These are phyloP conservation scores for Solanum hybrid DNA, from an alignment of 305 asterid species.

Conservation along the genomic window DNA sequence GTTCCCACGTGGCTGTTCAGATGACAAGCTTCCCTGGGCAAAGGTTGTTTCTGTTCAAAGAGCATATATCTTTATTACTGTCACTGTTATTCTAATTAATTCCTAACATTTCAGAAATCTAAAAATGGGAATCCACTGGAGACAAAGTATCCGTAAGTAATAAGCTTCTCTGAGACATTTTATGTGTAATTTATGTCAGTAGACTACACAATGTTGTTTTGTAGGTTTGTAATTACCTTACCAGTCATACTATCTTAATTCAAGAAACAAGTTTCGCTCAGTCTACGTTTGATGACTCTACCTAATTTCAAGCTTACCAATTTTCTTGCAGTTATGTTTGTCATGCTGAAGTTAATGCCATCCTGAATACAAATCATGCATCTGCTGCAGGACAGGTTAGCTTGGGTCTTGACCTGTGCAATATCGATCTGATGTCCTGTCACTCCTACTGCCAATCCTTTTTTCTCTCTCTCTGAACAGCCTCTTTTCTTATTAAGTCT, in stretches of 20 bases:
- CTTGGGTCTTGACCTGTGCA: background rate
- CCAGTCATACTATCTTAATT: background rate
- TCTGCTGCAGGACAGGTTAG: constrained; percentile 94
- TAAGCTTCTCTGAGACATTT: background rate
- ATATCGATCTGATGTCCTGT: background rate
- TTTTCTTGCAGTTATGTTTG: constrained; percentile 61
- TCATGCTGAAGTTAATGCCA: constrained; percentile 96
- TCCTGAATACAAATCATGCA: constrained; percentile 86
- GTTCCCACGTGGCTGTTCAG: constrained; percentile 91
- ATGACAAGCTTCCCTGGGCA: constrained; percentile 93
- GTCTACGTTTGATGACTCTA: background rate
- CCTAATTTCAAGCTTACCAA: background rate
- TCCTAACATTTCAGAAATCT: constrained; percentile 56
- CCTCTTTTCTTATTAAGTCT: background rate
- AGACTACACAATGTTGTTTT: background rate
- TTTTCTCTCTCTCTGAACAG: background rate
- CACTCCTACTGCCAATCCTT: background rate
- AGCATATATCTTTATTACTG: background rate
- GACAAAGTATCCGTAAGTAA: constrained; percentile 89
- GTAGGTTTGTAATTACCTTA: background rate
- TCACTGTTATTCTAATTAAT: constrained; percentile 11
- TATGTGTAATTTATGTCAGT: background rate
- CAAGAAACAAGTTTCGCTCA: background rate
- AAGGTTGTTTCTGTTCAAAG: constrained; percentile 42
- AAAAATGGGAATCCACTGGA: constrained; percentile 72